Evolutionary conservation across 2,329 filamentous ascomycete species (phyloP).

Genomic region (Periconia macrospinosa): DNA sequence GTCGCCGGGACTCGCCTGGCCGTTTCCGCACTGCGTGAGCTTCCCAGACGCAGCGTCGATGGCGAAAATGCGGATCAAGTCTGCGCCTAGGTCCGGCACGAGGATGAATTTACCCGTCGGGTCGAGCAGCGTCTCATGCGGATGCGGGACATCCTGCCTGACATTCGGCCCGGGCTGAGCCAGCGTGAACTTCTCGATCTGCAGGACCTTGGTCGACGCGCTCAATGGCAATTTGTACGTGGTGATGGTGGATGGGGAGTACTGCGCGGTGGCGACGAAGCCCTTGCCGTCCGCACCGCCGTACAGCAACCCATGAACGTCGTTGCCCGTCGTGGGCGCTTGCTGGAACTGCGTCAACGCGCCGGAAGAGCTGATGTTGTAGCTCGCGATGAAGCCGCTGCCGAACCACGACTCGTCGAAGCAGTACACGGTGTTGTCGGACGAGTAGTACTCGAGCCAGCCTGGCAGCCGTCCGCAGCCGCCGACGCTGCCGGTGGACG

Average conservation of each 20-base stretch:
- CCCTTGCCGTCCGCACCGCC: slow-evolving; percentile 20
- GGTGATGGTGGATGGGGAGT: slow-evolving; percentile 23
- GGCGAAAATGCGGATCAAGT: slow-evolving; percentile 56
- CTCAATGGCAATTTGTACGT: slow-evolving; percentile 29
- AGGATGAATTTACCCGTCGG: slow-evolving; percentile 52
- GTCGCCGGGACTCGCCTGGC: slow-evolving; percentile 46
- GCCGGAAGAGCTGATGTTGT: slow-evolving; percentile 4
- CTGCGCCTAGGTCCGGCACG: slow-evolving; percentile 56
- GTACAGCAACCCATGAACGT: slow-evolving; percentile 17
- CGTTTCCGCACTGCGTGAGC: slow-evolving; percentile 48
- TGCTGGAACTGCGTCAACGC: slow-evolving; percentile 2
- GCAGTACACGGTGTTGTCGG: slow-evolving; percentile 8
- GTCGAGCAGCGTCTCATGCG: slow-evolving; percentile 53
- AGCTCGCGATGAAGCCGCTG: slow-evolving; percentile 11
- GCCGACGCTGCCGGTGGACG: slow-evolving; percentile 1
- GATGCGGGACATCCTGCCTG: slow-evolving; percentile 57
- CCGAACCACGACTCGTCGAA: slow-evolving; percentile 15
- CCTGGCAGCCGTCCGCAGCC: slow-evolving; percentile 15
- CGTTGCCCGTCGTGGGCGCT: slow-evolving; percentile 15
- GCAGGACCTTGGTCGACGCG: slow-evolving; percentile 14
- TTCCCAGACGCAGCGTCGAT: slow-evolving; percentile 48
- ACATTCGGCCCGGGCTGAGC: slow-evolving; percentile 44
- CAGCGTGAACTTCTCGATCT: slow-evolving; percentile 14
- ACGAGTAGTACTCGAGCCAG: slow-evolving; percentile 6
- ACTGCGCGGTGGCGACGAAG: slow-evolving; percentile 18